Base-by-base conservation (phyloP, 805 yeast genomes). In the Saccharomycopsis javanensis region DNA sequence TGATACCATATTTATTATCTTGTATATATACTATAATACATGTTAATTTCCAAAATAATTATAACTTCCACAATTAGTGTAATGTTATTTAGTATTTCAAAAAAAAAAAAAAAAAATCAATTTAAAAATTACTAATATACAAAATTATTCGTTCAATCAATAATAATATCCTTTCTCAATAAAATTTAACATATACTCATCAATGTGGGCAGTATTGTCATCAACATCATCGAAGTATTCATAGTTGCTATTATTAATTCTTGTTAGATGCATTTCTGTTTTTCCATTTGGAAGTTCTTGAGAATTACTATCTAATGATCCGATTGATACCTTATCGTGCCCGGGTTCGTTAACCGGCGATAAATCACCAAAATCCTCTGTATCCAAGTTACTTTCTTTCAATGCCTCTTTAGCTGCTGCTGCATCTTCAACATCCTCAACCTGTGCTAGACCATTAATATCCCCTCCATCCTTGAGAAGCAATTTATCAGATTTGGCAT, bases 181-280 rank as follows among this genome's bases (percentile, higher is more conserved):
- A 67, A 80, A 88, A 59, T 91, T 76, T 61, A 94, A 81, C 99
- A 94, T 94, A 72, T 91, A 95, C 75, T 94, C 98, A 68, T 94
- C 99, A 55, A 92, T 81, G 68, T 90, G 97, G 3, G 86, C 87
- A 54, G 83, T 77, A 4, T 75, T 78, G 34, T 83, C 78, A 59
- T 73, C 73, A 53, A 70, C 83, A 53, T 74, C 65, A 3, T 65
- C 75, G 23, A 80, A 86, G 51, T 81, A 88, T 3, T 78, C 85
- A 42, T 42, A 42, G 28, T 42, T 42, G 25, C 53, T 72, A 80
- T 35, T 80, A 85, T 3, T 70, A 74, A 2, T 60, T 65, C 2
- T 23, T 20, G 27, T 42, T 10, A 20, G 8, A 11, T 7, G 48
- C 10, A 20, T 28, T 15, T 57, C 70, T n/a, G 67, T 70, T 52